A percentile compares a stretch with the other conserved stretches of the same genome.
These are phyloP conservation scores for Boletus sensibilis DNA, from an alignment of 768 basidiomycete species.

Conservation along the genomic window DNA sequence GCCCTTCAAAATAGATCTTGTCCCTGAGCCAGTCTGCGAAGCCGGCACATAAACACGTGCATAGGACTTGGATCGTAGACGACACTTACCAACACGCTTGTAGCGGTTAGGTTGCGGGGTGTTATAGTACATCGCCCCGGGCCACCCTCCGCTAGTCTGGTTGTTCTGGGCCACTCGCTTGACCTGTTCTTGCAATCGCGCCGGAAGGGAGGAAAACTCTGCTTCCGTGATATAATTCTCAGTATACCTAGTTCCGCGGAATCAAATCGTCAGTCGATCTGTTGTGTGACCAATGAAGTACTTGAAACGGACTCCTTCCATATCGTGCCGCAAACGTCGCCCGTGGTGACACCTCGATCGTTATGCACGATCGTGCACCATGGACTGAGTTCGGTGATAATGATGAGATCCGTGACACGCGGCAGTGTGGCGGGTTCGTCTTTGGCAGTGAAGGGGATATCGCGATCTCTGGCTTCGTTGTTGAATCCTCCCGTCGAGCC, in stretches of 20 bases:
- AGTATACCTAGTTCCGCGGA: slow-evolving; percentile 52
- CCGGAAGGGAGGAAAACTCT: slow-evolving; percentile 60
- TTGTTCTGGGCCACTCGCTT: slow-evolving; percentile 54
- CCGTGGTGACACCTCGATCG: slow-evolving; percentile 69
- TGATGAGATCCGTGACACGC: slow-evolving; percentile 55
- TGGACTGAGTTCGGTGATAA: slow-evolving; percentile 62
- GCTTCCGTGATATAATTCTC: slow-evolving; percentile 64
- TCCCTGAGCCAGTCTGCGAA: slow-evolving; percentile 75
- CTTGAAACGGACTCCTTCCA: slow-evolving; percentile 66
- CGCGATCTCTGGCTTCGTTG: slow-evolving; percentile 54
- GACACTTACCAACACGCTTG: slow-evolving; percentile 60
- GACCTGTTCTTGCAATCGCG: slow-evolving; percentile 69
- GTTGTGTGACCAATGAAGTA: not conserved
- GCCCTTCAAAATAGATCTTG: slow-evolving; percentile 63
- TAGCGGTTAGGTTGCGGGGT: slow-evolving; percentile 48
- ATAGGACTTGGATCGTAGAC: not conserved
- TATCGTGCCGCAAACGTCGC: slow-evolving; percentile 68
- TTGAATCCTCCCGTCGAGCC: slow-evolving; percentile 66
- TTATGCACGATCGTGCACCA: slow-evolving; percentile 80
- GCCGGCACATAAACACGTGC: not conserved
- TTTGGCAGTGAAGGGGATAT: slow-evolving; percentile 51
- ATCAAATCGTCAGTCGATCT: slow-evolving; percentile 11
- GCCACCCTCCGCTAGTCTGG: slow-evolving; percentile 38
- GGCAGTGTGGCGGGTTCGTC: slow-evolving; percentile 72
- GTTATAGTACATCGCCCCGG: slow-evolving; percentile 41